These are phyloP conservation scores for Pleurotus tuoliensis DNA, from an alignment of 768 basidiomycete genomes.

Conservation along the genomic window DNA sequence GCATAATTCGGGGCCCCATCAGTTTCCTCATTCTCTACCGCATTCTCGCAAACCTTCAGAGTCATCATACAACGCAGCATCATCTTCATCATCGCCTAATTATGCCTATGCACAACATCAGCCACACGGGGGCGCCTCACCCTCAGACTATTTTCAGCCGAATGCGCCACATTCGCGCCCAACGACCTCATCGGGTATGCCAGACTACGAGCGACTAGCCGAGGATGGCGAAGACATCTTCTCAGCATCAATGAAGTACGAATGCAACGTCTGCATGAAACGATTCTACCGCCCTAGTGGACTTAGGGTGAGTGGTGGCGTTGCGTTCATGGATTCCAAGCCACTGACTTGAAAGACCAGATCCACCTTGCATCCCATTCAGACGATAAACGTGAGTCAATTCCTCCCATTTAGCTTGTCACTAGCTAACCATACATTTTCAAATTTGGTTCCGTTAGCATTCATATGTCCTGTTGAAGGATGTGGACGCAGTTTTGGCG, in stretches of 20 bases:
- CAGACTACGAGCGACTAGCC: constrained; percentile 10
- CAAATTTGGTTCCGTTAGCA: constrained; percentile 30
- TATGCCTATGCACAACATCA: constrained; percentile 3
- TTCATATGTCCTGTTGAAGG: constrained; percentile 59
- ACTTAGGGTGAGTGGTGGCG: constrained; percentile 50
- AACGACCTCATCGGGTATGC: constrained; percentile 1
- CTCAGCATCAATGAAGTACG: constrained; percentile 48
- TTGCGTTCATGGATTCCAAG: constrained; percentile 18
- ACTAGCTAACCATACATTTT: constrained; percentile 3
- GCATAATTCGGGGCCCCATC: neutral
- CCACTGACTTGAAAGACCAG: constrained; percentile 38
- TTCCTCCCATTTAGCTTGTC: neutral
- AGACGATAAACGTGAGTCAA: constrained; percentile 73
- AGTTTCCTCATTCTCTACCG: constrained; percentile 1
- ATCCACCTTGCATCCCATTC: constrained; percentile 85
- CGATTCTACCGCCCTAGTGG: constrained; percentile 82
- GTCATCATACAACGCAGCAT: neutral
- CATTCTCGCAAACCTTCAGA: constrained; percentile 5
- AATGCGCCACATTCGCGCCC: constrained; percentile 1
- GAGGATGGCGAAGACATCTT: constrained; percentile 11
- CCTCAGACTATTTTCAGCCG: neutral
- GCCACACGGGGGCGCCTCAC: neutral
- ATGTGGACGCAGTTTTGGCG: constrained; percentile 64
- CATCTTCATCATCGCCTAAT: neutral
- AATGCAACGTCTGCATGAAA: constrained; percentile 76